Percentiles rank a stretch among this genome's conserved stretches.
Conservation (phyloP, 2,329 filamentous ascomycete genomes). For the Pestalotiopsis sp. region DNA sequence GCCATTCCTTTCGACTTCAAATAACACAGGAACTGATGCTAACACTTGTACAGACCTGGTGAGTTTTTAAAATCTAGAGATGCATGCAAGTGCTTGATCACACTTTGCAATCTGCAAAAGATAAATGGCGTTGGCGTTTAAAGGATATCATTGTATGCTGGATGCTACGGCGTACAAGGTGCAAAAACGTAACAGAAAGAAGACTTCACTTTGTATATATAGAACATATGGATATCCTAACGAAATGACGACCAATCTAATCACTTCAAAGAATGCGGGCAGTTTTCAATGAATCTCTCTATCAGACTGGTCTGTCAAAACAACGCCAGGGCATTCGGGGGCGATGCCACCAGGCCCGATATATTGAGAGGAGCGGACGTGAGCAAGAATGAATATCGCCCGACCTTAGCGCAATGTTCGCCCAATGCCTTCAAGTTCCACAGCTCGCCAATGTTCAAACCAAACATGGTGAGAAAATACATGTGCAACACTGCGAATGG, state of each 20-base stretch:
- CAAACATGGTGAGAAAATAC: conserved; percentile 16
- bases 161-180: background rate
- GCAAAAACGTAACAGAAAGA: background rate
- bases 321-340: conserved; percentile 41
- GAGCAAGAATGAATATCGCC: conserved; percentile 44
- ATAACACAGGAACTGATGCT: background rate
- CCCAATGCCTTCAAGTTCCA: conserved; percentile 24
- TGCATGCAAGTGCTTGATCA: background rate
- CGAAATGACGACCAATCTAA: background rate
- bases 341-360: conserved; percentile 40
- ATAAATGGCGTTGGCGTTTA: conserved; percentile 5
- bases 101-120: background rate
- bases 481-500: conserved; percentile 7
- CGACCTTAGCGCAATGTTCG: conserved; percentile 34
- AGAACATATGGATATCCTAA: background rate
- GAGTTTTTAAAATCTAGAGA: conserved; percentile 26
- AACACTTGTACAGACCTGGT: conserved; percentile 28
- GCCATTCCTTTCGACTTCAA: background rate
- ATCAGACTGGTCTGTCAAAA: conserved; percentile 24
- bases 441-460: conserved; percentile 24
- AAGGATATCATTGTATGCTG: background rate
- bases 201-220: conserved; percentile 6
- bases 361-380: conserved; percentile 44
- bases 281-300: background rate
- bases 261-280: no score